Evolutionary conservation across 257 asterid species (phyloP), one percentile per base, ranked within the genome.

Genomic region (Lycium ferocissimum): DNA sequence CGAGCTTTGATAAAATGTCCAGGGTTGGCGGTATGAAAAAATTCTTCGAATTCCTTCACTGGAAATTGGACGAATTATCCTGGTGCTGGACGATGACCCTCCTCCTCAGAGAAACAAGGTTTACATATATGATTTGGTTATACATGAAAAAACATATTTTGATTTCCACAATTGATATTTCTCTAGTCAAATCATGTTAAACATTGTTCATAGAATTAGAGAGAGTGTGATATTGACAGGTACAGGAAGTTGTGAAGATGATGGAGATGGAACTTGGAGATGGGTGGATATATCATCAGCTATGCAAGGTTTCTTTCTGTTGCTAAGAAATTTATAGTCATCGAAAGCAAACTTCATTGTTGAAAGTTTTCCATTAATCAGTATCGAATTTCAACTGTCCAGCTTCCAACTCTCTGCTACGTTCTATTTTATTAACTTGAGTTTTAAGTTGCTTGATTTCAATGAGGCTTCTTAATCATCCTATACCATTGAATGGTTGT

Each of bases 201-300:
- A n/a, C 37, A 72, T 45, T 45, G 58, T 20, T 72, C 80, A 45
- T 45, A 72, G 38, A 73, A 6, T 73, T 73, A 47, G 67, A 85
- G 3, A 26, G 37, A 7, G 13, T 4, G 11, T 20, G 45, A 51
- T 43, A 33, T 82, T 79, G 81, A 62, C 91, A 96, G 98, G 92
- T 96, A 85, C 91, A 84, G 71, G 93, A 93, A 51, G 94, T 91
- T 87, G 90, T 94, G 81, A 87, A 89, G 54, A 86, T 93, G 91
- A 92, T 96, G 98, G 99, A 91, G 86, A 89, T 86, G 88, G 97
- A 94, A 85, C 97, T 94, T 86, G 98, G 97, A 57, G 98, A 92
- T 67, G 97, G 96, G 49, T 94, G 96, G 98, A 93, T 94, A 81
- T 91, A 90, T 70, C 84, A 87, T 79, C 87, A 88, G 85, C 87